Conservation (phyloP, 768 basidiomycete genomes). For the Rhizopogon vinicolor region DNA sequence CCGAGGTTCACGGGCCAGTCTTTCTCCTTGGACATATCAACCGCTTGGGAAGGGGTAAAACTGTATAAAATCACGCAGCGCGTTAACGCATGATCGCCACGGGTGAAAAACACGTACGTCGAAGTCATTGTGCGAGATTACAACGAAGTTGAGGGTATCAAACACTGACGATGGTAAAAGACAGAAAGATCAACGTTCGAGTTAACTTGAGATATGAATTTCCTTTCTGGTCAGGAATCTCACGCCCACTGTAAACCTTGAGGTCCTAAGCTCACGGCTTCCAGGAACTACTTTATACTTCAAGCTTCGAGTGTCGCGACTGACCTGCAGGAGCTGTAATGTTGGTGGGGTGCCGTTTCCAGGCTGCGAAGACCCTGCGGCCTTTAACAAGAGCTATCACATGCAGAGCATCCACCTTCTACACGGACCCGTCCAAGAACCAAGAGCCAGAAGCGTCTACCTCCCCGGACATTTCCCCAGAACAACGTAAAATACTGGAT, state of each 20-base stretch:
- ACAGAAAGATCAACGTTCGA: neutral
- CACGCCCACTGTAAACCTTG: neutral
- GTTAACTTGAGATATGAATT: neutral
- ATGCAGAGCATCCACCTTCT: conserved; percentile 41
- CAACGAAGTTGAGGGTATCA: neutral
- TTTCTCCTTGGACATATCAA: conserved; percentile 65
- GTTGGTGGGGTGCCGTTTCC: neutral
- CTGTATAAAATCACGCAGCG: conserved; percentile 26
- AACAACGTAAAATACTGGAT: conserved; percentile 51
- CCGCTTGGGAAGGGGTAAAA: conserved; percentile 48
- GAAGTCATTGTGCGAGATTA: neutral
- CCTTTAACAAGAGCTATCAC: neutral
- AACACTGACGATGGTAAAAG: neutral
- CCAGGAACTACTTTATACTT: no score
- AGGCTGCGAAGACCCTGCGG: neutral
- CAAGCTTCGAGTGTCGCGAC: neutral
- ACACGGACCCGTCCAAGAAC: conserved; percentile 35
- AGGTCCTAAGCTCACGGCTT: no score
- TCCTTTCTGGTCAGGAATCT: neutral
- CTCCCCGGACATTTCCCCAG: conserved; percentile 53
- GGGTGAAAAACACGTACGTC: neutral
- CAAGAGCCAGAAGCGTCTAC: conserved; percentile 39
- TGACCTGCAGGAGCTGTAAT: neutral
- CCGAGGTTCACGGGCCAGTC: conserved; percentile 72
- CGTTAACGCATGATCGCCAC: neutral